Percentiles rank a stretch among this genome's conserved stretches.
These are phyloP conservation scores for Hypoxylon sp. DNA, from an alignment of 2,329 filamentous ascomycete genomes.

Conservation along the genomic window DNA sequence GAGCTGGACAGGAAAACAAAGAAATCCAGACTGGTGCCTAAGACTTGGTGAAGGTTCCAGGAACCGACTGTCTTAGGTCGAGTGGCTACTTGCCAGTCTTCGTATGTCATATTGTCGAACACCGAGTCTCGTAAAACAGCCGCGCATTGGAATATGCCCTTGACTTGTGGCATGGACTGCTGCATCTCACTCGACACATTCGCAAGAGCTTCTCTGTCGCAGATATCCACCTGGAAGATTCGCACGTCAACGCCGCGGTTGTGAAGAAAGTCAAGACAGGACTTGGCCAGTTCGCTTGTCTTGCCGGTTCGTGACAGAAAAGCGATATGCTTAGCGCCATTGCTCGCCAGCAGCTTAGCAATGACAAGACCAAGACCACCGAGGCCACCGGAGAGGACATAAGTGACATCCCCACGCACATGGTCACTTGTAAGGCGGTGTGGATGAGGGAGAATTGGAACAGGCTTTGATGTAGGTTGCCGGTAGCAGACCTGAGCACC, in stretches of 20 bases:
- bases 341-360: slow-evolving; percentile 57
- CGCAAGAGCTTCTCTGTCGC: slow-evolving; percentile 46
- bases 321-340: slow-evolving; percentile 61
- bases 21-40: slow-evolving; percentile 46
- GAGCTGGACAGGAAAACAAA: slow-evolving; percentile 63
- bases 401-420: slow-evolving; percentile 51
- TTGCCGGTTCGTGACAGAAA: slow-evolving; percentile 62
- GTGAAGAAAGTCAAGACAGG: slow-evolving; percentile 45
- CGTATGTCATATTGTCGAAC: slow-evolving; percentile 37
- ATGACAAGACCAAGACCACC: slow-evolving; percentile 66
- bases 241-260: slow-evolving; percentile 47
- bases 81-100: slow-evolving; percentile 54
- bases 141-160: slow-evolving; percentile 50
- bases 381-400: slow-evolving; percentile 65
- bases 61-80: slow-evolving; percentile 61
- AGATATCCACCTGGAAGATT: slow-evolving; percentile 55
- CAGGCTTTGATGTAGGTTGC: slow-evolving; percentile 10
- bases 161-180: slow-evolving; percentile 49
- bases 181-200: slow-evolving; percentile 35
- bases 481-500: slow-evolving; percentile 20
- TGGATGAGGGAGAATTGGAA: slow-evolving; percentile 25
- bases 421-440: slow-evolving; percentile 10
- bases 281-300: slow-evolving; percentile 37
- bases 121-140: slow-evolving; percentile 46
- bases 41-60: slow-evolving; percentile 56